Evolutionary conservation across 2,329 filamentous ascomycete species (phyloP), one percentile per base, ranked within the genome.

Genomic region (Graphiopsis chlorocephala): DNA sequence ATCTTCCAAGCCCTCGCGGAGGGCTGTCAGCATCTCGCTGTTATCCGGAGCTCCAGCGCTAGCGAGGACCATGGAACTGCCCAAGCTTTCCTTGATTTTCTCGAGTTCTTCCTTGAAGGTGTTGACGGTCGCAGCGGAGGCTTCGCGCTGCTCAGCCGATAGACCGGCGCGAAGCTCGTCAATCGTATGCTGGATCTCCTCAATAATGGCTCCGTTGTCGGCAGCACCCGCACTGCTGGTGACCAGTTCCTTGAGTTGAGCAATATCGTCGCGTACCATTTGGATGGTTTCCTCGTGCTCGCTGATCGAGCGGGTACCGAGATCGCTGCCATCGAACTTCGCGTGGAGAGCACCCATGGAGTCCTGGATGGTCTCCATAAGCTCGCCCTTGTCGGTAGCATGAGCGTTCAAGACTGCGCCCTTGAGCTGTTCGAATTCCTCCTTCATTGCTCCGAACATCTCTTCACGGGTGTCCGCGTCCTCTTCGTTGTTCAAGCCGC

Each of bases 371-470:
- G 83, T 84, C 68, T 88, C 85, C 1, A 89, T 75, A 38, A 89
- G 81, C 67, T 89, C 86, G 61, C 85, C 85, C 71, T 88, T 88
- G 68, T 87, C 82, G 25, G 78, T 78, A 0, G 81, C 76, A n/a
- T 81, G 78, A 56, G 85, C 82, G 57, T 83, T 78, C 74, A 92
- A 90, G 58, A 97, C 85, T 0, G 90, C 86, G 20, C 93, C 89
- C 28, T 92, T 88, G 8, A 97, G 84, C 62, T 92, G 88, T 68
- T 95, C 91, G 58, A 96, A 90, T 72, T 96, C 92, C 47, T 88
- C 87, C 74, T 90, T 90, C 76, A 96, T 88, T 59, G 91, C 86
- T 65, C 92, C 89, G 45, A 88, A 83, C 64, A 83, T 78, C 47
- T 82, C 81, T 17, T 82, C 79, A 28, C 70, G 64, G 23, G 60